These are phyloP conservation scores for Neopestalotiopsis rosae DNA, from an alignment of 2,329 filamentous ascomycete species.

Conservation along the genomic window DNA sequence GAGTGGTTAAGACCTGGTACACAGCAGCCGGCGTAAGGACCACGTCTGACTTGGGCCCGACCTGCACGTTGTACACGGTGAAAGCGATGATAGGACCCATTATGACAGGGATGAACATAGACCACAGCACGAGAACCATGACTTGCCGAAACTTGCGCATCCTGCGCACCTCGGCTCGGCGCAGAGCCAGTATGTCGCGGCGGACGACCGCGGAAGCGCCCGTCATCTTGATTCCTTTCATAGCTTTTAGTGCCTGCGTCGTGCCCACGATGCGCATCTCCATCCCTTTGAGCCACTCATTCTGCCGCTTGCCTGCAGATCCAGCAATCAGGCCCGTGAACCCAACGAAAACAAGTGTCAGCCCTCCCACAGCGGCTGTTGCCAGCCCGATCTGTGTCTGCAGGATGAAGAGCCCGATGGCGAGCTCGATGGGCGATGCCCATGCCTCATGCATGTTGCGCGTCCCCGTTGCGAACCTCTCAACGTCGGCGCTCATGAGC, in stretches of 20 bases:
- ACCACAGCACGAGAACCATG: slow-evolving; percentile 10
- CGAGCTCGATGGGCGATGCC: not conserved
- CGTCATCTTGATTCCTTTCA: slow-evolving; percentile 11
- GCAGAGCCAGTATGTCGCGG: not conserved
- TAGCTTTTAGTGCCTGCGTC: not conserved
- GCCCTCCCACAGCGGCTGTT: not conserved
- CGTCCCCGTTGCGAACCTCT: not conserved
- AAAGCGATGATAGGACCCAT: slow-evolving; percentile 15
- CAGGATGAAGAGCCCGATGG: not conserved
- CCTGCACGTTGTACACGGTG: slow-evolving; percentile 12
- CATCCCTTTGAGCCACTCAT: slow-evolving; percentile 4
- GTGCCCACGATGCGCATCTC: slow-evolving; percentile 10
- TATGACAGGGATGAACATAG: slow-evolving; percentile 14
- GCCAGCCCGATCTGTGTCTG: not conserved
- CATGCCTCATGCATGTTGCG: slow-evolving; percentile 11
- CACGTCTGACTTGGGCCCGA: slow-evolving; percentile 1
- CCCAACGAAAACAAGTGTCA: not conserved
- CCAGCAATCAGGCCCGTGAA: not conserved
- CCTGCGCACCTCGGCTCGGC: slow-evolving; percentile 4
- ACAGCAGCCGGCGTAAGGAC: slow-evolving; percentile 4
- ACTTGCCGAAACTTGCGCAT: slow-evolving; percentile 12
- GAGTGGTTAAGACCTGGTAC: not conserved
- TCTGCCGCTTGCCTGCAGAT: not conserved
- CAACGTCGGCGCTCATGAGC: slow-evolving; percentile 10
- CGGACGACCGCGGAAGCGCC: not conserved